phyloP scores from a whole-genome alignment of 2,329 filamentous ascomycete genomes.

The Fusarium sp. region DNA sequence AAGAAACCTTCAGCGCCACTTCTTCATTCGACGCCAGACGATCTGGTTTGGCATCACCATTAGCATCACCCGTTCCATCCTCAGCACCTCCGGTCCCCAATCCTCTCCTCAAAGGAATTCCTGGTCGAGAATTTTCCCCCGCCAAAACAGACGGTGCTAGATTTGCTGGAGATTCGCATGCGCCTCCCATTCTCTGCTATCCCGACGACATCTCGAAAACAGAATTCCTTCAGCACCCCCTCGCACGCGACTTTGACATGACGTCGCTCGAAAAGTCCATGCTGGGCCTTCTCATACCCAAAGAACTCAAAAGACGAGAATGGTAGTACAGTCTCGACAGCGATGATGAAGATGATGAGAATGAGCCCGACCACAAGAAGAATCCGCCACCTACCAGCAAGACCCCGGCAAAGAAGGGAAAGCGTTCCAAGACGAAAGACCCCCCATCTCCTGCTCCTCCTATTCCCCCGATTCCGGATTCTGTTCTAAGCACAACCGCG shows the following conservation, averaged over 20 bases:
- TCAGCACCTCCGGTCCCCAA: constrained; percentile 33
- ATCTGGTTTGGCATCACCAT: background rate
- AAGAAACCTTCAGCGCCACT: constrained; percentile 17
- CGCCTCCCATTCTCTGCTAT: constrained; percentile 47
- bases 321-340: constrained; percentile 55
- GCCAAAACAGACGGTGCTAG: constrained; percentile 53
- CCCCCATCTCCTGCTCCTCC: background rate
- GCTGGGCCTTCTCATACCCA: constrained; percentile 51
- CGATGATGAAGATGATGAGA: constrained; percentile 43
- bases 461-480: background rate
- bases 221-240: constrained; percentile 52
- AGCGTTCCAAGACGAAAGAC: background rate
- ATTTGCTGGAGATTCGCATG: constrained; percentile 48
- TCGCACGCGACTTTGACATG: constrained; percentile 47
- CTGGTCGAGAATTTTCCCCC: constrained; percentile 53
- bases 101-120: constrained; percentile 59
- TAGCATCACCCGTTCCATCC: background rate
- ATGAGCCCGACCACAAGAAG: constrained; percentile 23
- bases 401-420: background rate
- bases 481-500: background rate
- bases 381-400: constrained; percentile 37
- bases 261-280: constrained; percentile 44
- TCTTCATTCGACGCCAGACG: constrained; percentile 8
- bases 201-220: constrained; percentile 50
- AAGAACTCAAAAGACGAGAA: constrained; percentile 48